Base-by-base conservation (phyloP, 495 filamentous ascomycete genomes). In the Trichocladium antarcticum region DNA sequence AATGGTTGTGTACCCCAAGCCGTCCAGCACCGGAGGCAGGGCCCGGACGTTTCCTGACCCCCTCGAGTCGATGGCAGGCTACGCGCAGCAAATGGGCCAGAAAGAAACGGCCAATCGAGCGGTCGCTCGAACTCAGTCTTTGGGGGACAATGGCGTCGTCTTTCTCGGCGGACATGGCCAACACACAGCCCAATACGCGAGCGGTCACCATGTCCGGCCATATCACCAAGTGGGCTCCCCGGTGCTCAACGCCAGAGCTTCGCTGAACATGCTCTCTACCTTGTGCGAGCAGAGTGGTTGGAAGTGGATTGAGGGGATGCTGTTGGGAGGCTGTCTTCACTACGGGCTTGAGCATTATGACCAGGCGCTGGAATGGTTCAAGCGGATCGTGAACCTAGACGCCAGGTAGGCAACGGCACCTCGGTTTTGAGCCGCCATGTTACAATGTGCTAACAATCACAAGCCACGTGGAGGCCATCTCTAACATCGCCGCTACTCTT, bases 251-350 rank as follows among this genome's bases (percentile, higher is more conserved):
- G 88, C 89, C 2, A 76, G 72, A 43, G 73, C 77, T 14, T 84
- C 88, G 29, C 65, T 96, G 34, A 84, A 92, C 27, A 82, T 89
- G 63, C 69, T 98, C 10, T 84, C 80, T 24, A 79, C 79, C 54
- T 68, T 95, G 21, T 95, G 89, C 64, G 80, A 81, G 56, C 85
- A 95, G 57, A 90, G 87, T 60, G 77, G 76, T 14, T 95, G 90
- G 88, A 78, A 82, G 55, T 98, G 92, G 92, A 79, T 90, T 47
- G 90, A 97, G 64, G 92, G 93, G 14, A 94, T 98, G 76, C 70
- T 96, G 19, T 76, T 98, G 14, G 89, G 83, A 29, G 92, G 92
- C 5, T 98, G 92, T 61, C 72, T 98, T 42, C 84, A 93, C 34
- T 97, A 96, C 72, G 93, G 87, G 9, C 69, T 98, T 10, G 86